Evolutionary conservation across 1,284 basidiomycete genomes (phyloP).

Genomic region (Irpex sp.): DNA sequence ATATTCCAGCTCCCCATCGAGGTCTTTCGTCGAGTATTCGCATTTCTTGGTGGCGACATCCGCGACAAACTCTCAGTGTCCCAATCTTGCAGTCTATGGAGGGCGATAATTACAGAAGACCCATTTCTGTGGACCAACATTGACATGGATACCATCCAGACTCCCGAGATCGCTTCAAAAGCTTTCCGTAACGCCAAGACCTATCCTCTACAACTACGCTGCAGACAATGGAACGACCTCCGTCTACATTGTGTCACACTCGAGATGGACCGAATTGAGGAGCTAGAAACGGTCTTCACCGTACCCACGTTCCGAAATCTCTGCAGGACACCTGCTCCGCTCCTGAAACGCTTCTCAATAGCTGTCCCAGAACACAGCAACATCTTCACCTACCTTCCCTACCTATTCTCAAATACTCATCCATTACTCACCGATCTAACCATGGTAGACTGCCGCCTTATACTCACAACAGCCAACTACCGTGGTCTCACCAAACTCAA

Average conservation of each 20-base stretch:
- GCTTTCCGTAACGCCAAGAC: background rate
- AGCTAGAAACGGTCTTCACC: background rate
- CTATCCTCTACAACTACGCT: slow-evolving; percentile 1
- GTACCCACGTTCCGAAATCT: background rate
- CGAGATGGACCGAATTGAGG: slow-evolving; percentile 1
- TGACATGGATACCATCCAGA: background rate
- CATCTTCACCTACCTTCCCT: background rate
- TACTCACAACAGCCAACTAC: background rate
- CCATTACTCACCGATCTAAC: slow-evolving; percentile 4
- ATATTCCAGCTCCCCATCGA: slow-evolving; percentile 4
- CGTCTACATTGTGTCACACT: background rate
- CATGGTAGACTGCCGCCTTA: slow-evolving; percentile 2
- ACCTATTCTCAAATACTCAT: background rate
- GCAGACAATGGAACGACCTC: slow-evolving; percentile 1
- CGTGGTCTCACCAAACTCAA: slow-evolving; percentile 4
- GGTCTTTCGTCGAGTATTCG: slow-evolving; percentile 4
- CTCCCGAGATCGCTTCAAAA: background rate
- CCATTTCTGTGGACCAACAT: slow-evolving; percentile 7
- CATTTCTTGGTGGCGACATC: background rate
- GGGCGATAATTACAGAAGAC: background rate
- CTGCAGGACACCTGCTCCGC: background rate
- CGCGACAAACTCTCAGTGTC: slow-evolving; percentile 2
- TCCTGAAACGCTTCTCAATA: background rate
- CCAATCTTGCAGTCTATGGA: slow-evolving; percentile 3
- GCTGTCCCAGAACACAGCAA: background rate